Evolutionary conservation across 352 stramenopile genomes (phyloP).

Genomic region (Globisporangium sylvaticum): DNA sequence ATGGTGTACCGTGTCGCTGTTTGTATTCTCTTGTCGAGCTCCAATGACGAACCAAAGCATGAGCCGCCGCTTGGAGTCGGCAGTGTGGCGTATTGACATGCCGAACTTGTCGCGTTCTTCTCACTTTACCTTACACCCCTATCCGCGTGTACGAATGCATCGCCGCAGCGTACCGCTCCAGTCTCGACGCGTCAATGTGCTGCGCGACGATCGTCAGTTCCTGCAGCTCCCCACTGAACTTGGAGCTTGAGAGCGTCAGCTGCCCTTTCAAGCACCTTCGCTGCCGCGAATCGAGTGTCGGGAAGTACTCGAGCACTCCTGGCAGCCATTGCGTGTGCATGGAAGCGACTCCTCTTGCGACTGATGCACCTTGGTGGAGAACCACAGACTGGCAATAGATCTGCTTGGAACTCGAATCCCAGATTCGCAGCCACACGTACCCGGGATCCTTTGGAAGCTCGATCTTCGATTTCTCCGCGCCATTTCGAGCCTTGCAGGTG

Average conservation of each 20-base stretch:
- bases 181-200: constrained; percentile 23
- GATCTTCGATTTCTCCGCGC: constrained; percentile 8
- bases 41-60: neutral
- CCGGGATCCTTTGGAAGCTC: constrained; percentile 32
- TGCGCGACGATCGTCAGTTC: constrained; percentile 45
- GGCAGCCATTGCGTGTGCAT: constrained; percentile 48
- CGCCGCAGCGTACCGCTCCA: constrained; percentile 44
- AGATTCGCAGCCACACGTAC: constrained; percentile 36
- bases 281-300: constrained; percentile 30
- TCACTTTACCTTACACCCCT: neutral
- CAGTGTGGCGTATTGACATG: neutral
- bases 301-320: constrained; percentile 41
- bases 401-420: constrained; percentile 8
- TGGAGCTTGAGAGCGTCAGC: constrained; percentile 27
- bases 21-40: no score
- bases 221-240: constrained; percentile 21
- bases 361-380: constrained; percentile 27
- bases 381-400: constrained; percentile 36
- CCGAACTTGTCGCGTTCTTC: no score
- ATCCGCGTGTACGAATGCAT: constrained; percentile 44
- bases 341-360: constrained; percentile 7
- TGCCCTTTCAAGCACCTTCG: constrained; percentile 48
- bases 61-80: neutral
- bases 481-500: constrained; percentile 12
- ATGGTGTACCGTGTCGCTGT: no score